phyloP scores from a whole-genome alignment of 1,284 basidiomycete genomes.

The Boletus hoseneyae region DNA sequence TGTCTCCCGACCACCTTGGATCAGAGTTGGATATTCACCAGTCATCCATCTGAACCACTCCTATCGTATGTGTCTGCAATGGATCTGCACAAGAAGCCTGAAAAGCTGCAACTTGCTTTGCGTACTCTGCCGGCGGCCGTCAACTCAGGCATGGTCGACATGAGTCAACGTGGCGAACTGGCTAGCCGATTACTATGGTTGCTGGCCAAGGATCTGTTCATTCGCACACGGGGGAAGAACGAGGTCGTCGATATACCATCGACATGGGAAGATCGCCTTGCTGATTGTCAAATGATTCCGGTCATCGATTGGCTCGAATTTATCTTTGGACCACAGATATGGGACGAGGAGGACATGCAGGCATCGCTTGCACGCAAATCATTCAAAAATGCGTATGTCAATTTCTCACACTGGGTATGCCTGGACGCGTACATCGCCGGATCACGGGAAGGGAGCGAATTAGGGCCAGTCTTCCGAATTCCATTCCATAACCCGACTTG shows the following conservation, averaged over 20 bases:
- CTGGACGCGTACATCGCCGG: conserved; percentile 5
- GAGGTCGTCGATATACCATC: no score
- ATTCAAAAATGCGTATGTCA: conserved; percentile 10
- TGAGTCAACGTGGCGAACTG: conserved; percentile 6
- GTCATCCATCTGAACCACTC: conserved; percentile 13
- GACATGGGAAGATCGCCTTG: background rate
- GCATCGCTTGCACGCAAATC: background rate
- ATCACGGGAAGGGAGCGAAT: background rate
- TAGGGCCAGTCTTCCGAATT: conserved; percentile 1
- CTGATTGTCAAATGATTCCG: conserved; percentile 7
- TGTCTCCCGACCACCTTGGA: conserved; percentile 8
- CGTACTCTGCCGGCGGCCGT: background rate
- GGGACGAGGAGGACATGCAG: background rate
- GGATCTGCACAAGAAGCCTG: background rate
- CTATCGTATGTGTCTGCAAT: conserved; percentile 9
- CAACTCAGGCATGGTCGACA: conserved; percentile 12
- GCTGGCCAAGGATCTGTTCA: conserved; percentile 12
- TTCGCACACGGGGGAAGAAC: background rate
- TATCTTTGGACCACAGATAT: conserved; percentile 6
- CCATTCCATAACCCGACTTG: background rate
- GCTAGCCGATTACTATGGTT: conserved; percentile 14
- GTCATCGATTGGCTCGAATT: conserved; percentile 12
- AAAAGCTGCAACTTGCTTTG: background rate
- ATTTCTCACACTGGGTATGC: conserved; percentile 16
- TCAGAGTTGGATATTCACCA: conserved; percentile 5